Percentiles rank a stretch among this genome's conserved stretches.
Evolutionary conservation across 2,329 filamentous ascomycete species (phyloP).

Genomic region (Orbilia brochopaga): DNA sequence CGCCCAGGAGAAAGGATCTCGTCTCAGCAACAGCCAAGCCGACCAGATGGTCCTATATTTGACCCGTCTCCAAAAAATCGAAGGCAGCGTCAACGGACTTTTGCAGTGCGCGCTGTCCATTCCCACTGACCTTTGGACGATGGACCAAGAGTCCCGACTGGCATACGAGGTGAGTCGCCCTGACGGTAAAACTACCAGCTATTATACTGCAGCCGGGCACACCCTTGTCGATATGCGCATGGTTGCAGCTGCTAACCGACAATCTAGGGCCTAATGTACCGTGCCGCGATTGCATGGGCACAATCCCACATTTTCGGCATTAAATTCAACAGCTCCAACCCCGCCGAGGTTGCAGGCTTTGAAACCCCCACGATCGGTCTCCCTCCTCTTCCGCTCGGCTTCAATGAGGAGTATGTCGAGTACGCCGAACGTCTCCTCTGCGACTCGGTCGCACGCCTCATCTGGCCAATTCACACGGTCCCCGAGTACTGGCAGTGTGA

Average conservation of each 20-base stretch:
- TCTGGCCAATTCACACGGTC: constrained; percentile 14
- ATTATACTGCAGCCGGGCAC: no score
- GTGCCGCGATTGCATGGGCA: not conserved
- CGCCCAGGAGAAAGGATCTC: not conserved
- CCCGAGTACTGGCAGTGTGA: constrained; percentile 2
- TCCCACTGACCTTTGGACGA: not conserved
- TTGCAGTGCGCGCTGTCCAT: not conserved
- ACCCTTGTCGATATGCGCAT: no score
- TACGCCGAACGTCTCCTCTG: constrained; percentile 4
- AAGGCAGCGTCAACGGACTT: not conserved
- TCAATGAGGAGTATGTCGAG: not conserved
- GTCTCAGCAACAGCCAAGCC: no score
- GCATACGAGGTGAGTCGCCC: not conserved
- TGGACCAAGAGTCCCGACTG: no score
- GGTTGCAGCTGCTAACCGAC: not conserved
- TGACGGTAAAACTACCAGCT: no score
- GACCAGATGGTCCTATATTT: not conserved
- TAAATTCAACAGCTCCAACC: not conserved
- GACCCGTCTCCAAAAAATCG: not conserved
- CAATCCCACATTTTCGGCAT: constrained; percentile 14
- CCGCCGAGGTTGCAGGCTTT: not conserved
- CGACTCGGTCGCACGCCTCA: not conserved
- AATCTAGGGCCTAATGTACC: not conserved
- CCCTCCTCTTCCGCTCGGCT: not conserved
- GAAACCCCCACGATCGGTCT: not conserved